Evolutionary conservation across 768 basidiomycete species (phyloP), one percentile per base, ranked within the genome.

Genomic region (Nevesoporus exiguus): DNA sequence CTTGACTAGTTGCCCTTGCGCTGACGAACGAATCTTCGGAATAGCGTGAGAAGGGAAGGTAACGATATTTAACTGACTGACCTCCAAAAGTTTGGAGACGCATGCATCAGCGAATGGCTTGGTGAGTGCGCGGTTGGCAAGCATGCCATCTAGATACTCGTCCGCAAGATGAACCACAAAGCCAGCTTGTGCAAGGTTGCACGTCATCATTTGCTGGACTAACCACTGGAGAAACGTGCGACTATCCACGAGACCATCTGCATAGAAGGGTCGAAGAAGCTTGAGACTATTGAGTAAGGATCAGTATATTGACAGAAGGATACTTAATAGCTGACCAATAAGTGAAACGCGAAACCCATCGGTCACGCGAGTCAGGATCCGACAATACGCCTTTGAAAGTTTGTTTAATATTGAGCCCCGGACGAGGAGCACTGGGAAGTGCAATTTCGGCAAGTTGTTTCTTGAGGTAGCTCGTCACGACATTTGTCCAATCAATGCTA

Each of bases 401-500:
- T 55, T 86, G 85, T 62, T 91, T 93, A 64, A 93, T 88, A 60
- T 88, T 90, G 47, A 90, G 68, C 8, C 85, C 86, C 11, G 80
- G 80, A 34, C 90, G 79, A 15, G 88, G 87, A 25, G 89, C 84
- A 63, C 83, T 89, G 2, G 92, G 91, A 25, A 93, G 74, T 11
- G 82, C 82, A 51, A 93, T 92, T 25, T 91, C 88, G 6, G 76
- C 75, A 10, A 94, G 74, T 61, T 90, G 90, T 62, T 92, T 93
- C 74, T 88, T 90, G 71, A 93, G 74, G 63, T 92, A 89, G 47
- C 83, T 77, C 0, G 88, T 90, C 30, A 93, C 80, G 8, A 90
- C 79, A 61, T 83, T 87, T 2, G 92, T 85, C 89, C 90, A 92
- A 53, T 93, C 90, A 15, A 88, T 70, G 57, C 90, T 91, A 65